Evolutionary conservation across 805 yeast species (phyloP), one percentile per base, ranked within the genome.

Genomic region (Lipomyces starkeyi): DNA sequence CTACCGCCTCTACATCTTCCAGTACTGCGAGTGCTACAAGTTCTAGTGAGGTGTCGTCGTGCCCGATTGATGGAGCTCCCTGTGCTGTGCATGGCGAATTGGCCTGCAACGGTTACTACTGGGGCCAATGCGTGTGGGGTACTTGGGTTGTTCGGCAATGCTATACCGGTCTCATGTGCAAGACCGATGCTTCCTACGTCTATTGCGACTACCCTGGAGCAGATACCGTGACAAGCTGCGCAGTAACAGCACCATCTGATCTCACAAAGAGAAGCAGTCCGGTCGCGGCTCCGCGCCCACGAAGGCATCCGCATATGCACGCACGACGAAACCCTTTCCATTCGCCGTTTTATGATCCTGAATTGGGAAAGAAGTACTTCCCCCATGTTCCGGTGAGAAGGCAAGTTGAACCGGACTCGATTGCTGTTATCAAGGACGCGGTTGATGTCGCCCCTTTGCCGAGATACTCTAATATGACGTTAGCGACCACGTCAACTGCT

Each of bases 281-380:
- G n/a, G 20, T 2, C n/a, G 22, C 20, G 8, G 49, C 22, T 43
- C 22, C 22, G 9, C 49, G 20, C 14, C 49, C 9, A 6, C 11
- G 56, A 13, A n/a, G 20, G 56, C 14, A 53, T 53, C 34, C 34
- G 8, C 56, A 53, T 53, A 29, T 29, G 34, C 56, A 53, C n/a
- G 87, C 87, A n/a, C 85, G 81, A 69, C 78, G 82, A 59, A 83
- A 83, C 71, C 83, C 53, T 11, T 53, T 54, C 29, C 35, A 56
- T 8, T 55, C 62, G 14, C 64, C 63, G 2, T 61, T 68, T n/a
- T 65, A 55, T 37, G 27, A 59, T 32, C 63, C 60, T 20, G 69
- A 57, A 8, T n/a, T 65, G 5, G 71, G 71, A 22, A 65, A 58
- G 61, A 25, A 56, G 25, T 59, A 55, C 63, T 59, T 27, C 20